A percentile compares a stretch with the other conserved stretches of the same genome.
These are phyloP conservation scores for Biscogniauxia marginata DNA, from an alignment of 2,329 filamentous ascomycete species.

Conservation along the genomic window DNA sequence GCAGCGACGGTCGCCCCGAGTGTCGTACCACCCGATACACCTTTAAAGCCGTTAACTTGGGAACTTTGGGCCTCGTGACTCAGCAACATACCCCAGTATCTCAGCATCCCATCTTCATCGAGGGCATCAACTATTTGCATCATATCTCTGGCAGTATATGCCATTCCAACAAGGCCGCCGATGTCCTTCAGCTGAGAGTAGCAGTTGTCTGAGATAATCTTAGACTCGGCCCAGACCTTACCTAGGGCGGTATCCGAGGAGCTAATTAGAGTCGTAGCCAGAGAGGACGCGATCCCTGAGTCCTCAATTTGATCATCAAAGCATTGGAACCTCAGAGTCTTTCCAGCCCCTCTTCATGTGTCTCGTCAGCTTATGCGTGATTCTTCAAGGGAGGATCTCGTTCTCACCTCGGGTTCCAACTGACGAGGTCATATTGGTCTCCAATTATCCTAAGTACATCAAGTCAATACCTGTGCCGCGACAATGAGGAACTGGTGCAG, in stretches of 20 bases:
- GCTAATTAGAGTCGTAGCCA: neutral
- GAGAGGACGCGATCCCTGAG: neutral
- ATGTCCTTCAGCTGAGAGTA: slow-evolving; percentile 16
- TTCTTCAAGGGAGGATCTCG: neutral
- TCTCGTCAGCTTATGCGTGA: neutral
- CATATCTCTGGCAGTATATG: slow-evolving; percentile 39
- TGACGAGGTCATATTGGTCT: slow-evolving; percentile 27
- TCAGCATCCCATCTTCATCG: slow-evolving; percentile 36
- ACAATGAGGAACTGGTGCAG: slow-evolving; percentile 13
- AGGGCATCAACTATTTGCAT: slow-evolving; percentile 39
- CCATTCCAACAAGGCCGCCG: slow-evolving; percentile 30
- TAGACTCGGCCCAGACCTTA: slow-evolving; percentile 16
- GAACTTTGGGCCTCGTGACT: too few species aligned
- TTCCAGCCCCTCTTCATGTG: slow-evolving; percentile 7
- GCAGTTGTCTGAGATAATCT: slow-evolving; percentile 26
- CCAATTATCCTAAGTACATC: slow-evolving; percentile 21
- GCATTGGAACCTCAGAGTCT: slow-evolving; percentile 21
- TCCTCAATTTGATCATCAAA: slow-evolving; percentile 7
- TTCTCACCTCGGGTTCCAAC: slow-evolving; percentile 29
- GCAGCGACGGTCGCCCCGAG: slow-evolving; percentile 39
- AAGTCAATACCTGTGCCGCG: slow-evolving; percentile 1
- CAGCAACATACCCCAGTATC: slow-evolving; percentile 34
- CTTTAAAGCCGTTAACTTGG: slow-evolving; percentile 21
- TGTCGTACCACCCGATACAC: slow-evolving; percentile 41
- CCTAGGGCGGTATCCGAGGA: slow-evolving; percentile 17